phyloP scores from a whole-genome alignment of 1,284 basidiomycete species.

The Fomitiporia mediterranea region DNA sequence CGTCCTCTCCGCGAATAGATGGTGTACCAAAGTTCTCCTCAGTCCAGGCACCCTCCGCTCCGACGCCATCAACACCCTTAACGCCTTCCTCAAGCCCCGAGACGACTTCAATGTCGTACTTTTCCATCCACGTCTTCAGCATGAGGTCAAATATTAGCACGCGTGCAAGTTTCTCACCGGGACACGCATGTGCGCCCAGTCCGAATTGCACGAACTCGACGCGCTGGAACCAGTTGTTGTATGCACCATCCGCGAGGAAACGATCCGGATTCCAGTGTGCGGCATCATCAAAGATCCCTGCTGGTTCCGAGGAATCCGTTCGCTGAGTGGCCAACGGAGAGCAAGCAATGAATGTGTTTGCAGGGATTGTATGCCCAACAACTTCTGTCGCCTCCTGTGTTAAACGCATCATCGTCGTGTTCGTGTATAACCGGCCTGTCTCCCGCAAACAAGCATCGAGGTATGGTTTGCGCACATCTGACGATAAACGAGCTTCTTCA shows the following conservation, averaged over 20 bases:
- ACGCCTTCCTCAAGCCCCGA: constrained; percentile 15
- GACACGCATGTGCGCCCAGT: constrained; percentile 13
- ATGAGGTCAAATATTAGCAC: constrained; percentile 13
- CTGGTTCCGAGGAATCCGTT: background rate
- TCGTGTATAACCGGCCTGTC: constrained; percentile 18
- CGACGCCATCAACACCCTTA: constrained; percentile 18
- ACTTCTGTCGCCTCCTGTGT: background rate
- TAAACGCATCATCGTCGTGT: constrained; percentile 14
- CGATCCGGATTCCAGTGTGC: constrained; percentile 11
- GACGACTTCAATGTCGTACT: constrained; percentile 18
- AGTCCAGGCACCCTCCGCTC: constrained; percentile 16
- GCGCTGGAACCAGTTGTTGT: constrained; percentile 12
- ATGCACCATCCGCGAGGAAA: constrained; percentile 13
- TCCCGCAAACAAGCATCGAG: constrained; percentile 18
- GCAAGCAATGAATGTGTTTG: constrained; percentile 12
- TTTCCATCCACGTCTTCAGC: constrained; percentile 13
- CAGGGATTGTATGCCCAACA: constrained; percentile 1
- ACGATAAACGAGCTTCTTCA: background rate
- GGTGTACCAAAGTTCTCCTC: constrained; percentile 19
- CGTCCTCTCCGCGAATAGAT: constrained; percentile 13
- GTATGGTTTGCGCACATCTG: constrained; percentile 9
- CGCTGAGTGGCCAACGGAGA: constrained; percentile 17
- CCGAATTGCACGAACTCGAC: constrained; percentile 20
- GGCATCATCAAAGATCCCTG: background rate
- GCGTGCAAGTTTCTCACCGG: constrained; percentile 16